Percentiles rank a stretch among this genome's conserved stretches.
Conservation (phyloP, 306 rosid species). For the Coriaria nepalensis region DNA sequence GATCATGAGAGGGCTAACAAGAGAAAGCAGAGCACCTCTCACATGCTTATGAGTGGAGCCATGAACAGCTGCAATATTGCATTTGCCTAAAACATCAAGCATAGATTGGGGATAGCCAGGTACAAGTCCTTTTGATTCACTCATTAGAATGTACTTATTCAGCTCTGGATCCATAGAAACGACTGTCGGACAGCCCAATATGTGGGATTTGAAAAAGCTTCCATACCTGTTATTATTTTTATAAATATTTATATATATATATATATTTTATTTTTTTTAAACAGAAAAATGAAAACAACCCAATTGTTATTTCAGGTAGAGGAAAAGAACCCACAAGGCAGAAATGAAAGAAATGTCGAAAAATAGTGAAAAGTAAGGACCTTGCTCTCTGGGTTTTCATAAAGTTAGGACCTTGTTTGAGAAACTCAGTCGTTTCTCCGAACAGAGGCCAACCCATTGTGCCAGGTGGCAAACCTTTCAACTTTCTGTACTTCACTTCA, state of each 20-base stretch:
- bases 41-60: conserved; percentile 87
- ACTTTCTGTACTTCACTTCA: conserved; percentile 50
- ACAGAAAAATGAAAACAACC: background rate
- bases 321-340: background rate
- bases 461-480: conserved; percentile 84
- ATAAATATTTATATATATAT: background rate
- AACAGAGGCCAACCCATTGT: conserved; percentile 99
- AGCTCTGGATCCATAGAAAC: conserved; percentile 96
- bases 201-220: conserved; percentile 88
- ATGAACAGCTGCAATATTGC: conserved; percentile 93
- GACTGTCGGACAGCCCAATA: conserved; percentile 88
- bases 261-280: background rate
- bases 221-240: conserved; percentile 49
- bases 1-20: conserved; percentile 59
- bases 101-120: conserved; percentile 96
- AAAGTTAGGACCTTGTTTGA: conserved; percentile 91
- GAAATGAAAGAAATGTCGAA: background rate
- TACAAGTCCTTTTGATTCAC: conserved; percentile 86
- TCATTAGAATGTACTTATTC: conserved; percentile 75
- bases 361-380: conserved; percentile 17
- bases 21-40: conserved; percentile 75
- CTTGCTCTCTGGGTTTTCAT: conserved; percentile 90
- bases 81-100: conserved; percentile 78
- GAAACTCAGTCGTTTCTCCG: conserved; percentile 95
- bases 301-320: background rate